Percentiles rank a stretch among this genome's conserved stretches.
Conservation (phyloP, 768 basidiomycete genomes). For the Boletus speciosus region DNA sequence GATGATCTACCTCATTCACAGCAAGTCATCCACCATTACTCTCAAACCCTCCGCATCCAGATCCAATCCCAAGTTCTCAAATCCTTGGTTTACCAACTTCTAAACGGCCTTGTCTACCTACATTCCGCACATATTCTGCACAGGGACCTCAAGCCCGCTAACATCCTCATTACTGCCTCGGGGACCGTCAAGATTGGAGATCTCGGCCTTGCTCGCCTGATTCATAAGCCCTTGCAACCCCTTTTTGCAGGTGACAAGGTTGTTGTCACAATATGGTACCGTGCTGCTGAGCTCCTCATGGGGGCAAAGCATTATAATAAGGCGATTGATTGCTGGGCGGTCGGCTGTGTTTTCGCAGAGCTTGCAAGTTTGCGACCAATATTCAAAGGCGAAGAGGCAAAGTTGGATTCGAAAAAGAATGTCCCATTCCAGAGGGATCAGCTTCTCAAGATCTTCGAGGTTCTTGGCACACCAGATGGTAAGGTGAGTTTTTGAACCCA, state of each 20-base stretch:
- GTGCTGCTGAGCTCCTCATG: constrained; percentile 92
- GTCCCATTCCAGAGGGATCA: constrained; percentile 97
- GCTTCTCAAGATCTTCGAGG: constrained; percentile 92
- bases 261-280: constrained; percentile 99
- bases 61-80: constrained; percentile 83
- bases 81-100: constrained; percentile 88
- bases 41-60: constrained; percentile 76
- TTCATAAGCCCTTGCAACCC: constrained; percentile 87
- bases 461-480: constrained; percentile 88
- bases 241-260: constrained; percentile 95
- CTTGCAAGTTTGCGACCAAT: constrained; percentile 90
- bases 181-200: constrained; percentile 99
- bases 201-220: constrained; percentile 87
- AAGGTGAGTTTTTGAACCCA: neutral
- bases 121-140: constrained; percentile 95
- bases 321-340: constrained; percentile 95
- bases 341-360: constrained; percentile 97
- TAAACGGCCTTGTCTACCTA: constrained; percentile 92
- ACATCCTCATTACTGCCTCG: constrained; percentile 87
- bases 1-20: constrained; percentile 28
- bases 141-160: constrained; percentile 97
- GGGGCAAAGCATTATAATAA: constrained; percentile 98
- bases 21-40: constrained; percentile 99
- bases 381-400: constrained; percentile 99
- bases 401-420: constrained; percentile 94